A percentile compares a stretch with the other conserved stretches of the same genome.
These are phyloP conservation scores for Hypholoma sublateritium DNA, from an alignment of 768 basidiomycete genomes.

Conservation along the genomic window DNA sequence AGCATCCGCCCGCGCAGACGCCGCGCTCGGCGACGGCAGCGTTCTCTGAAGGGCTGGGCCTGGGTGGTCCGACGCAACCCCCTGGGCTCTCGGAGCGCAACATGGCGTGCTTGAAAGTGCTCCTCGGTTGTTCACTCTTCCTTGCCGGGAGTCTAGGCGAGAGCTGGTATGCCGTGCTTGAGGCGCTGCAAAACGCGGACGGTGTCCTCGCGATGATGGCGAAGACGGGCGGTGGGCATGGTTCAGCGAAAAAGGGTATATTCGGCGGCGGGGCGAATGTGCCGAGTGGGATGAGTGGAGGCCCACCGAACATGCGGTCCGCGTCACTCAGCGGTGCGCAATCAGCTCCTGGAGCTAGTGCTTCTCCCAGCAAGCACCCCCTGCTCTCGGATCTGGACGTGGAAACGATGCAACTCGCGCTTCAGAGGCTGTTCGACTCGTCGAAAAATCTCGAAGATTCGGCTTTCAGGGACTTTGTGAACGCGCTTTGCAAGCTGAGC, in stretches of 20 bases:
- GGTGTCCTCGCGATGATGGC: slow-evolving; percentile 78
- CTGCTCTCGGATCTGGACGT: slow-evolving; percentile 72
- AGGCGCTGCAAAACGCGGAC: slow-evolving; percentile 92
- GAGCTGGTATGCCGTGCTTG: slow-evolving; percentile 90
- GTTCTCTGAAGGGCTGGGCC: slow-evolving; percentile 68
- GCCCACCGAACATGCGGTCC: slow-evolving; percentile 37
- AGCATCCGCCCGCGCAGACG: slow-evolving; percentile 44
- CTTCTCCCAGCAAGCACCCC: slow-evolving; percentile 45
- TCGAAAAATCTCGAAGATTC: slow-evolving; percentile 81
- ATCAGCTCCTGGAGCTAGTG: slow-evolving; percentile 15
- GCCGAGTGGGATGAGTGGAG: slow-evolving; percentile 13
- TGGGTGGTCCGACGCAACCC: slow-evolving; percentile 50
- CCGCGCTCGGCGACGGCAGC: slow-evolving; percentile 57
- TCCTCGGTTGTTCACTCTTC: slow-evolving; percentile 75
- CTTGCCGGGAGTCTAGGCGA: slow-evolving; percentile 84
- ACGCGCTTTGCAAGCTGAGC: slow-evolving; percentile 82
- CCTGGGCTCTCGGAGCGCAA: slow-evolving; percentile 89
- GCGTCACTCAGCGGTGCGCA: slow-evolving; percentile 32
- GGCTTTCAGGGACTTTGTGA: slow-evolving; percentile 76
- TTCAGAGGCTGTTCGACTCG: slow-evolving; percentile 85
- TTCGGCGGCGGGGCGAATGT: slow-evolving; percentile 13
- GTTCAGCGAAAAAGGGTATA: slow-evolving; percentile 30
- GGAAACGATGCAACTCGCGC: slow-evolving; percentile 69
- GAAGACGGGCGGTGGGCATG: slow-evolving; percentile 24
- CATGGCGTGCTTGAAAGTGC: slow-evolving; percentile 83